Evolutionary conservation across 345 rosid species (phyloP), one percentile per base, ranked within the genome.

Genomic region (Trapa incisa): DNA sequence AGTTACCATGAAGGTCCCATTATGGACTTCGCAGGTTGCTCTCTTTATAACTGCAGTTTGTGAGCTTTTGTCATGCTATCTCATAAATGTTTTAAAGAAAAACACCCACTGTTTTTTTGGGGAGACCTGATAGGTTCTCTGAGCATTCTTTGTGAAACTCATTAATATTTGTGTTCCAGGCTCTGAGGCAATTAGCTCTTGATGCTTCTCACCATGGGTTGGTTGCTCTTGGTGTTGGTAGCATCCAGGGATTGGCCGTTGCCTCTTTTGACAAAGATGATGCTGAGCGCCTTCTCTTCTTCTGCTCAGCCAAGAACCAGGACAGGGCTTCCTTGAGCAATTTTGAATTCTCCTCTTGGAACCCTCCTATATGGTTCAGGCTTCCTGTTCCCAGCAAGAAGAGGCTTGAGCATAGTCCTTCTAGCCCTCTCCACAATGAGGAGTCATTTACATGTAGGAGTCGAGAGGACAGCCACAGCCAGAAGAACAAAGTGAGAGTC

Each of bases 191-290:
- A 72, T 65, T 82, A 52, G 83, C 86, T 37, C 77, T 78, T 29
- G 83, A 82, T 73, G 78, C 65, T 10, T 77, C 81, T 9, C 71
- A 77, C 69, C 80, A 79, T 52, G 72, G 83, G 68, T 70, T 82
- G 76, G 83, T 80, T 64, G 76, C 77, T 70, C 80, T 82, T 36
- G 86, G 86, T 29, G 72, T 82, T 63, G 86, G 78, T 13, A 80
- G 86, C 73, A 75, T 82, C 76, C 83, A 82, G 68, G 86, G 86
- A 72, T 62, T 77, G 65, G 74, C 86, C 13, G 86, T 82, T 71
- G 83, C 86, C 65, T 75, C 83, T 65, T 82, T 79, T 60, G 83
- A 82, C 43, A 80, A 68, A 64, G 83, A 75, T 72, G 83, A 82
- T 65, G 78, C 80, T 5, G 78, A 75, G 32, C 79, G 80, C 48